Base-by-base conservation (phyloP, 768 basidiomycete species). In the Tubosaeta brunneosetosa region DNA sequence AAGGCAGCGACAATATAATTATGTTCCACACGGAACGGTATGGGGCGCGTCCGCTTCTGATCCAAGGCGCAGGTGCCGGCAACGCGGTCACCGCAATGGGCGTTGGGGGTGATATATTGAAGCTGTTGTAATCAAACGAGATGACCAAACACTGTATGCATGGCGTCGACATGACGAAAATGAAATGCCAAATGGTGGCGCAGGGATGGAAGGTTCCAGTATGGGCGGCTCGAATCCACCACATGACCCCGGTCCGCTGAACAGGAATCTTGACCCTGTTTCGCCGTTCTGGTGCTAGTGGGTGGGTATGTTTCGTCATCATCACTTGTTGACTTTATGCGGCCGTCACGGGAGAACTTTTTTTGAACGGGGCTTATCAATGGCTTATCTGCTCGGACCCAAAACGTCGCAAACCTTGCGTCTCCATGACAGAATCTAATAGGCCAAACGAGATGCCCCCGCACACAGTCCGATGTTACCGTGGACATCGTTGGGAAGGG, bases 81-180 rank as follows among this genome's bases (percentile, higher is more conserved):
- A 93, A 93, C 1, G 93, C 88, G 25, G 95, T 98, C 13, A 99
- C 97, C 31, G 97, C 97, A 0, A 98, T 98, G 92, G 97, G 97
- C 8, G 94, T 97, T 14, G 77, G 95, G 58, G 85, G 88, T 44
- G 95, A 98, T 65, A 71, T 94, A 49, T 69, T 97, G 65, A 88
- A 73, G 61, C 57, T 78, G 27, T 66, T 71, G 4, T 75, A 42
- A 55, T 13, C 43, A 19, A 3, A 27, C 31, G 26, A 32, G 46
- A 50, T 29, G 29, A 42, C 37, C 29, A 34, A 49, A 44, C 17
- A 38, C 52, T 43, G 48, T 49, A 9, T 9, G 52, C 50, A 10
- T 17, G 43, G 2, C 19, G 29, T 29, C 29, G 9, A 4, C 29
- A 29, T 29, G 29, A 29, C 29, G 29, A 29, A 4, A 29, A 29